Conservation (phyloP, 2,329 filamentous ascomycete genomes). For the Arachnopeziza araneosa region DNA sequence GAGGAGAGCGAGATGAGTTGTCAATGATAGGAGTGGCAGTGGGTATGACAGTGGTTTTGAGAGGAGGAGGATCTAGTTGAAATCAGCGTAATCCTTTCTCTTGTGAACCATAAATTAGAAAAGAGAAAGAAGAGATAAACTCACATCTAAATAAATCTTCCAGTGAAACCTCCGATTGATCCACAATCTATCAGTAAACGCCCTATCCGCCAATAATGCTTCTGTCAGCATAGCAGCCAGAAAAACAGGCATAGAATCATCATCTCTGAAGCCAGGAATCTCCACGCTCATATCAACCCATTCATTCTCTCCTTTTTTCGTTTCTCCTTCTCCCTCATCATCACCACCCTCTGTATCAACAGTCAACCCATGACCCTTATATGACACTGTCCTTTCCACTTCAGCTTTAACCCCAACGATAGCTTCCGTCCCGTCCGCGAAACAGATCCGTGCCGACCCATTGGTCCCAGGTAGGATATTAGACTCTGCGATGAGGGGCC, state of each 20-base stretch:
- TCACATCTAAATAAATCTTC: constrained; percentile 90
- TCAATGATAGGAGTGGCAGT: constrained; percentile 84
- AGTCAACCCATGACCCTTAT: constrained; percentile 22
- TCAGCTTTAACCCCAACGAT: constrained; percentile 95
- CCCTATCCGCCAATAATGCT: constrained; percentile 69
- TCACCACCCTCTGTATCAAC: constrained; percentile 36
- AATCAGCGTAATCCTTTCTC: constrained; percentile 3
- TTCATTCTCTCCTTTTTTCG: constrained; percentile 47
- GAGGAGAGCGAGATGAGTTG: constrained; percentile 87
- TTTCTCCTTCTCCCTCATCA: constrained; percentile 19
- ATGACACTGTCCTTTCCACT: constrained; percentile 63
- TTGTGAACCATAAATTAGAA: background rate
- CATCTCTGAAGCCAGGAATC: constrained; percentile 84
- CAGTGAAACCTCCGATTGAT: constrained; percentile 94
- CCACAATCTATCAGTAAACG: constrained; percentile 65
- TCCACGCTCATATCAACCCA: constrained; percentile 93
- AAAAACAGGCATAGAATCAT: constrained; percentile 85
- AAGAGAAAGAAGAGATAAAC: constrained; percentile 32
- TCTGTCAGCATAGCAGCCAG: constrained; percentile 84
- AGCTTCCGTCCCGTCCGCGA: constrained; percentile 91
- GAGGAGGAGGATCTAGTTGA: constrained; percentile 75
- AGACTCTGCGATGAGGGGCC: constrained; percentile 83
- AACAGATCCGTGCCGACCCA: constrained; percentile 87
- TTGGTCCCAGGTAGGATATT: constrained; percentile 85
- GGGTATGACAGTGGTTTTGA: constrained; percentile 92